Percentiles rank a stretch among this genome's conserved stretches.
phyloP scores from a whole-genome alignment of 2,329 filamentous ascomycete genomes.

The Mollisia scopiformis region DNA sequence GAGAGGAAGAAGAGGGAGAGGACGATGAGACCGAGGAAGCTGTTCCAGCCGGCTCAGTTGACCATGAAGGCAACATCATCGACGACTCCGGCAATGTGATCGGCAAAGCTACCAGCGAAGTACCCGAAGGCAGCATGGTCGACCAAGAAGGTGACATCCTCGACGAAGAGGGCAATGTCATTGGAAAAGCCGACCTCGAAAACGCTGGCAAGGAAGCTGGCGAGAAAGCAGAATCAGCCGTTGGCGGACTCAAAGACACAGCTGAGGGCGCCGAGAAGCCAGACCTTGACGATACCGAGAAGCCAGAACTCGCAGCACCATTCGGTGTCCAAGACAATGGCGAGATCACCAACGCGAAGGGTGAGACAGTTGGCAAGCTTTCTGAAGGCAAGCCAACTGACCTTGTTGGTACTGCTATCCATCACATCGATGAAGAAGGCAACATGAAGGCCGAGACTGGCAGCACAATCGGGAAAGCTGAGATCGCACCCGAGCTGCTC shows the following conservation, averaged over 20 bases:
- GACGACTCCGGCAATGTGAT: constrained; percentile 56
- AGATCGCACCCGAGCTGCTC: constrained; percentile 36
- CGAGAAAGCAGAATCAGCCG: not conserved
- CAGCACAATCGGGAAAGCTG: constrained; percentile 55
- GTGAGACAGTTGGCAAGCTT: constrained; percentile 55
- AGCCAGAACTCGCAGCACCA: constrained; percentile 54
- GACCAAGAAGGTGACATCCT: constrained; percentile 59
- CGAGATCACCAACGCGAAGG: constrained; percentile 57
- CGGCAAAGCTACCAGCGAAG: constrained; percentile 65
- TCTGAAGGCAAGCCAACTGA: constrained; percentile 43
- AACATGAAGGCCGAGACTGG: constrained; percentile 59
- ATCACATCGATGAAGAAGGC: constrained; percentile 63
- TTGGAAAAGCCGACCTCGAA: constrained; percentile 37
- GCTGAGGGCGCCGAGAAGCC: constrained; percentile 32
- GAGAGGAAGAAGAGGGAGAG: constrained; percentile 12
- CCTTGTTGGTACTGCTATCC: constrained; percentile 62
- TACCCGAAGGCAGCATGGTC: constrained; percentile 50
- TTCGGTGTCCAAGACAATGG: constrained; percentile 52
- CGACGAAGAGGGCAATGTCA: constrained; percentile 54
- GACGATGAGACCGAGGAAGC: constrained; percentile 18
- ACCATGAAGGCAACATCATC: constrained; percentile 57
- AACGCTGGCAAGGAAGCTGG: constrained; percentile 5
- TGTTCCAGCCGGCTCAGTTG: constrained; percentile 34
- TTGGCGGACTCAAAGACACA: constrained; percentile 7
- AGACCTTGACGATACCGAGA: constrained; percentile 35